Conservation (phyloP, 805 yeast species). For the Metschnikowia chrysomelidarum region DNA sequence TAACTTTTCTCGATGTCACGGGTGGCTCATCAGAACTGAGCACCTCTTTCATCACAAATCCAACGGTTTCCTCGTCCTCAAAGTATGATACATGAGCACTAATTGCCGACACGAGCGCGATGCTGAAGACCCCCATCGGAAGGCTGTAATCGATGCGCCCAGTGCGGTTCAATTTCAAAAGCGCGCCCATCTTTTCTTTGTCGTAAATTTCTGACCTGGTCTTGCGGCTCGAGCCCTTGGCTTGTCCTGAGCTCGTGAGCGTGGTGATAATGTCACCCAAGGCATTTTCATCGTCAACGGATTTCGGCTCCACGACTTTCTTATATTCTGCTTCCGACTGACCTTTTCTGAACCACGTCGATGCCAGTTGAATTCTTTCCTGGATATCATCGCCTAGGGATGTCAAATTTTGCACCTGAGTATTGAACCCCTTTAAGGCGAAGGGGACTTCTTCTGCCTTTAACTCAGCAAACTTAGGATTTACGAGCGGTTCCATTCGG, state of each 20-base stretch:
- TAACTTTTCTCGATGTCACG: conserved; percentile 29
- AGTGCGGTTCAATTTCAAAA: conserved; percentile 56
- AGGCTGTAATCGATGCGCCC: conserved; percentile 83
- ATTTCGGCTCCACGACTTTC: conserved; percentile 11
- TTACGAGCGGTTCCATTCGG: conserved; percentile 80
- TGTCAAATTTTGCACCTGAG: conserved; percentile 44
- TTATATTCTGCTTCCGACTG: conserved; percentile 8
- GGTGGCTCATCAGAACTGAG: conserved; percentile 23
- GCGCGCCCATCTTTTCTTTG: conserved; percentile 26
- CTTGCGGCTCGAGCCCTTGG: conserved; percentile 20
- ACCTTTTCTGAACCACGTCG: conserved; percentile 31
- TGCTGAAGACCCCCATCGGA: conserved; percentile 75
- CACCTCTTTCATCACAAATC: conserved; percentile 67
- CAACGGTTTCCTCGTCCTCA: conserved; percentile 82
- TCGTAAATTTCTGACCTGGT: conserved; percentile 27
- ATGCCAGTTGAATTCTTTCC: conserved; percentile 34
- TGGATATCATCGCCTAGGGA: conserved; percentile 37
- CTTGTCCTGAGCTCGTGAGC: conserved; percentile 19
- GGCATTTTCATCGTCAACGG: conserved; percentile 32
- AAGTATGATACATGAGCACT: conserved; percentile 89
- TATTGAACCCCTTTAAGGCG: conserved; percentile 50
- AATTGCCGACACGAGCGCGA: conserved; percentile 75
- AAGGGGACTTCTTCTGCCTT: conserved; percentile 60
- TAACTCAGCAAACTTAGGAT: conserved; percentile 44
- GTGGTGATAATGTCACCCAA: conserved; percentile 39